Conservation (phyloP, 2,329 filamentous ascomycete species). For the Epichloe bromicola region DNA sequence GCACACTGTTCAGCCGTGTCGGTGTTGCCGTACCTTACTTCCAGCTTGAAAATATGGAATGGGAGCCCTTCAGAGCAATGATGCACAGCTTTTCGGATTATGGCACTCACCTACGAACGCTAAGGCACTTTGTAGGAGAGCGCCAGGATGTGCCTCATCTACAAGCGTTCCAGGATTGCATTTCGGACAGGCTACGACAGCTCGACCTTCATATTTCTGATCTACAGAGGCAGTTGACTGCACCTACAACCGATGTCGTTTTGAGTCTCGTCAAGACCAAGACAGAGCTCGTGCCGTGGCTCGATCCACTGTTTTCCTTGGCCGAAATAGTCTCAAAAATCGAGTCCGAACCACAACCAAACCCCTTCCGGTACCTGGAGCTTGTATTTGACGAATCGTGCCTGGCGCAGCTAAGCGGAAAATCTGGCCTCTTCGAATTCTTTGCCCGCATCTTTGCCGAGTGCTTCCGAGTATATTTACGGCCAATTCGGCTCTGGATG, state of each 20-base stretch:
- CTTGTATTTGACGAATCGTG: conserved; percentile 59
- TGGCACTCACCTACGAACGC: conserved; percentile 29
- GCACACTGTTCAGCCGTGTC: conserved; percentile 49
- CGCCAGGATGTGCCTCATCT: conserved; percentile 43
- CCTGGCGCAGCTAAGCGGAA: conserved; percentile 55
- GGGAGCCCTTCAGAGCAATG: conserved; percentile 36
- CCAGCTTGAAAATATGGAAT: conserved; percentile 34
- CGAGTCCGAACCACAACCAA: conserved; percentile 31
- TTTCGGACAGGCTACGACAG: conserved; percentile 39
- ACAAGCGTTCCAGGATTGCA: conserved; percentile 57
- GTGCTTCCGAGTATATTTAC: conserved; percentile 71
- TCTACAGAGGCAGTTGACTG: conserved; percentile 48
- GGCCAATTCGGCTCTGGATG: conserved; percentile 75
- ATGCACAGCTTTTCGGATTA: conserved; percentile 33
- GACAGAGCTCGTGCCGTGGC: conserved; percentile 38
- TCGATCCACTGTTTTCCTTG: conserved; percentile 46
- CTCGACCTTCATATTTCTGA: conserved; percentile 47
- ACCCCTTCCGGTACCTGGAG: conserved; percentile 65
- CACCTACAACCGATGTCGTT: conserved; percentile 36
- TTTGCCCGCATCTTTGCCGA: conserved; percentile 62
- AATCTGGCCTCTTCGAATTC: conserved; percentile 45
- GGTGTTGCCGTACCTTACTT: conserved; percentile 27
- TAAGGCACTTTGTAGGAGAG: conserved; percentile 31
- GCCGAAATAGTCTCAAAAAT: conserved; percentile 48
- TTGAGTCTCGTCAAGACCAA: conserved; percentile 56